phyloP scores from a whole-genome alignment of 2,329 filamentous ascomycete genomes.

The Neofusicoccum cordaticola region DNA sequence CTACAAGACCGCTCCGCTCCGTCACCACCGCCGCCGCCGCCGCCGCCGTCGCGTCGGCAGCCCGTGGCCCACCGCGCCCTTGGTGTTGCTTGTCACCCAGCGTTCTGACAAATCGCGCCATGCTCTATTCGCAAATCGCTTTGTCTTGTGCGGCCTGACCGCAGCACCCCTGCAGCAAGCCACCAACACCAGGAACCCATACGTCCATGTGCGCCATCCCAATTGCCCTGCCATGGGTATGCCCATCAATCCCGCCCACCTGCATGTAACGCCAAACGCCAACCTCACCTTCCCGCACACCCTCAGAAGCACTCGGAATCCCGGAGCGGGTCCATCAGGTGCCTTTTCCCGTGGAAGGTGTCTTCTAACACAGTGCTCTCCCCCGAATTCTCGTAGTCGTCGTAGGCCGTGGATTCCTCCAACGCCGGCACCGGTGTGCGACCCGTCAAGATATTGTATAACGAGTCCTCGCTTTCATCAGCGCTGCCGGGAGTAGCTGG shows the following conservation, averaged over 20 bases:
- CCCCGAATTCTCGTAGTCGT: constrained; percentile 27
- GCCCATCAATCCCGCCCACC: not conserved
- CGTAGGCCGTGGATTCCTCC: constrained; percentile 19
- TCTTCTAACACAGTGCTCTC: constrained; percentile 19
- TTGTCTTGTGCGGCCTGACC: constrained; percentile 2
- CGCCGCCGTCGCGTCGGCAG: not conserved
- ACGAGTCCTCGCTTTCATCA: constrained; percentile 45
- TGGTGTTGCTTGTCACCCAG: not conserved
- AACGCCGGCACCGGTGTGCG: constrained; percentile 40
- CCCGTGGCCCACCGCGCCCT: not conserved
- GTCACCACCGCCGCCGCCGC: not conserved
- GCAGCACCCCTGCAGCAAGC: constrained; percentile 7
- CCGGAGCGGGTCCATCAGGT: constrained; percentile 17
- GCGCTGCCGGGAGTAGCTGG: constrained; percentile 26
- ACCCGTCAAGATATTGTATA: constrained; percentile 49
- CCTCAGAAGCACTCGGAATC: constrained; percentile 15
- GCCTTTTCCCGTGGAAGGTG: constrained; percentile 14
- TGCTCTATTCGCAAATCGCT: not conserved
- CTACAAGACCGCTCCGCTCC: not conserved
- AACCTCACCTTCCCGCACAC: not conserved
- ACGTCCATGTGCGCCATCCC: not conserved
- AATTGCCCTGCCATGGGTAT: not conserved
- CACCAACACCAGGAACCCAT: constrained; percentile 7
- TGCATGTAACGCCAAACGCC: not conserved
- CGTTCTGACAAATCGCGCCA: not conserved